These are phyloP conservation scores for Trichosporon sp. DNA, from an alignment of 1,284 basidiomycete genomes.

Conservation along the genomic window DNA sequence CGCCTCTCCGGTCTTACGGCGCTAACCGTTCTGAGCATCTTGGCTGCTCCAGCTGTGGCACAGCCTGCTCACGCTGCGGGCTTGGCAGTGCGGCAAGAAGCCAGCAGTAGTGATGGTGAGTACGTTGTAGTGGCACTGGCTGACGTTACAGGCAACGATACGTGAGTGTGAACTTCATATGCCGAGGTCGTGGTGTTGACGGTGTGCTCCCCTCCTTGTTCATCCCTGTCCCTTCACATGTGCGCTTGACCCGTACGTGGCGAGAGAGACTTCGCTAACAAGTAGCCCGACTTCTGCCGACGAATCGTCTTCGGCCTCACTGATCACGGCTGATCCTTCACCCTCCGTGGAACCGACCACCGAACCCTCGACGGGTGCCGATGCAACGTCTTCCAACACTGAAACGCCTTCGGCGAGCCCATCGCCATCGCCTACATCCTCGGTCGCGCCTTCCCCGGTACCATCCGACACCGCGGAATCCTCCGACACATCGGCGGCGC, in stretches of 20 bases:
- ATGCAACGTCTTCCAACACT: neutral
- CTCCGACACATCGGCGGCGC: neutral
- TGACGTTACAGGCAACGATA: neutral
- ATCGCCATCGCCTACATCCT: neutral
- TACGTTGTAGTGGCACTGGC: neutral
- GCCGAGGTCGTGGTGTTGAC: neutral
- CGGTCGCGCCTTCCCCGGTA: neutral
- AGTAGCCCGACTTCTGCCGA: neutral
- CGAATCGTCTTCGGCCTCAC: neutral
- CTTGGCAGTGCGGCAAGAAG: neutral
- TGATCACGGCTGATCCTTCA: neutral
- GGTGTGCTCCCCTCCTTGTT: neutral
- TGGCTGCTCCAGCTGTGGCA: neutral
- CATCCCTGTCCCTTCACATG: neutral
- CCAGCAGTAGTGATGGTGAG: neutral
- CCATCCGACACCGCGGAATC: neutral
- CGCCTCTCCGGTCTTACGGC: slow-evolving; percentile 9
- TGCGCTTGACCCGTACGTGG: neutral
- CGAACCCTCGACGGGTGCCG: neutral
- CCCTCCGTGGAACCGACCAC: neutral
- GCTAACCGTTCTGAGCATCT: neutral
- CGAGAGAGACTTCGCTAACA: neutral
- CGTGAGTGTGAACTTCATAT: neutral
- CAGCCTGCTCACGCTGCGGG: neutral
- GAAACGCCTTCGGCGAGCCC: neutral